These are phyloP conservation scores for Colletotrichum sp. DNA, from an alignment of 2,329 filamentous ascomycete genomes.

Conservation along the genomic window DNA sequence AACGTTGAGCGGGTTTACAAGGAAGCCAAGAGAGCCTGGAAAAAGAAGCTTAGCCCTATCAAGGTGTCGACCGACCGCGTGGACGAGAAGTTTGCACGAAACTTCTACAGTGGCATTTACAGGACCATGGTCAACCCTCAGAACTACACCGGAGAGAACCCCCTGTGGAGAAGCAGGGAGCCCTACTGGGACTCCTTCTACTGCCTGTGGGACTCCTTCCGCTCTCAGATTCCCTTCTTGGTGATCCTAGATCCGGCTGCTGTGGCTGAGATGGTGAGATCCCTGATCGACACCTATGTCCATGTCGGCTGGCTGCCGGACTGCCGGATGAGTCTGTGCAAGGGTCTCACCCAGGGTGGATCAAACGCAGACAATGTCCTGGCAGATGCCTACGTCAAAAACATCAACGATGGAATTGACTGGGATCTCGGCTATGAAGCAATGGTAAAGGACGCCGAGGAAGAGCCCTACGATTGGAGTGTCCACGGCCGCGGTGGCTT, in stretches of 20 bases:
- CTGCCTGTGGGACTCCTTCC: slow-evolving; percentile 76
- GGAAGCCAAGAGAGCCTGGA: slow-evolving; percentile 63
- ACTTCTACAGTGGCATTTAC: slow-evolving; percentile 76
- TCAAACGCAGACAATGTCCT: slow-evolving; percentile 75
- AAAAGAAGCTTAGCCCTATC: slow-evolving; percentile 63
- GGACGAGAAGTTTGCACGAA: slow-evolving; percentile 57
- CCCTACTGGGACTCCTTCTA: slow-evolving; percentile 81
- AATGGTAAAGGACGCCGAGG: slow-evolving; percentile 73
- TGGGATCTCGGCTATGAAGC: slow-evolving; percentile 74
- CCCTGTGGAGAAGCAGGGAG: slow-evolving; percentile 66
- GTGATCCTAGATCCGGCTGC: slow-evolving; percentile 69
- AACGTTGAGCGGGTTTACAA: slow-evolving; percentile 61
- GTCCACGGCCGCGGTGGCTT: slow-evolving; percentile 74
- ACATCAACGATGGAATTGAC: slow-evolving; percentile 61
- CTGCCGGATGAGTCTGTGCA: slow-evolving; percentile 77
- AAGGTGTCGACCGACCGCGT: slow-evolving; percentile 57
- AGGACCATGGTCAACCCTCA: slow-evolving; percentile 75
- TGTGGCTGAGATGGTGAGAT: slow-evolving; percentile 70
- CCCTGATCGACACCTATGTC: slow-evolving; percentile 72
- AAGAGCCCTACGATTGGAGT: slow-evolving; percentile 72
- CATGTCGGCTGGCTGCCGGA: slow-evolving; percentile 76
- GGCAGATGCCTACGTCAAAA: slow-evolving; percentile 71
- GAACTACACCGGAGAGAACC: slow-evolving; percentile 77
- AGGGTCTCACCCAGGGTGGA: slow-evolving; percentile 76
- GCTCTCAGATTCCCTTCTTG: slow-evolving; percentile 71